Percentiles rank a stretch among this genome's conserved stretches.
These are phyloP conservation scores for Cylindrodendrum hubeiense DNA, from an alignment of 2,329 filamentous ascomycete species.

Conservation along the genomic window DNA sequence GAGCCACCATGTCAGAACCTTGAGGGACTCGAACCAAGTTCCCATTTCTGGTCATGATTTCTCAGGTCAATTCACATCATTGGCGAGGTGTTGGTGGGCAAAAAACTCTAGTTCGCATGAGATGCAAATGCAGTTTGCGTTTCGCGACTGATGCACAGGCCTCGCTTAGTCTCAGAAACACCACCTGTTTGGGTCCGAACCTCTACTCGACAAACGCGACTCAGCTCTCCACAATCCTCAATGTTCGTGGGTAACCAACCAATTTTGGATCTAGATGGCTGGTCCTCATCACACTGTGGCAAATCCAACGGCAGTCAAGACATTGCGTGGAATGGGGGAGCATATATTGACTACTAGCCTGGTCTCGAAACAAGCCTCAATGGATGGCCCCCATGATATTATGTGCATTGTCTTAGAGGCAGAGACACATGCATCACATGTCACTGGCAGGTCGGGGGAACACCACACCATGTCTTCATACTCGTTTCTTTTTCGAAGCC, in stretches of 20 bases:
- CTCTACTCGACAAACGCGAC: background rate
- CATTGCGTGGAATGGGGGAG: background rate
- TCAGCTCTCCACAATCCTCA: background rate
- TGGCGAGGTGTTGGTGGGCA: background rate
- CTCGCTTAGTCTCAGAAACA: background rate
- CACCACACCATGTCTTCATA: too few species aligned
- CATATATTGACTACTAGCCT: background rate
- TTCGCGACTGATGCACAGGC: conserved; percentile 18
- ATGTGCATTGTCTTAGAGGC: background rate
- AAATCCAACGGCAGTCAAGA: background rate
- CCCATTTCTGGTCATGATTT: background rate
- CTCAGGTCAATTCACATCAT: background rate
- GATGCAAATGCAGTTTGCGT: conserved; percentile 24
- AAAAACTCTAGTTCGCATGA: conserved; percentile 1
- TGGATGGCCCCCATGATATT: background rate
- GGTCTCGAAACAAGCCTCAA: background rate
- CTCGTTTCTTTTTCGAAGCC: background rate
- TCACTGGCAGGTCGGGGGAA: too few species aligned
- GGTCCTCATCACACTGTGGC: background rate
- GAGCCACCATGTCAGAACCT: too few species aligned
- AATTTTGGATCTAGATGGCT: background rate
- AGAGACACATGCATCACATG: too few species aligned
- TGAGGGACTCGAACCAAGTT: too few species aligned
- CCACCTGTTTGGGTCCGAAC: background rate
- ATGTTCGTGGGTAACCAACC: too few species aligned